A percentile compares a stretch with the other conserved stretches of the same genome.
These are phyloP conservation scores for Coemansia sp. DNA, from an alignment of 192 early-diverging fungal species.

Conservation along the genomic window DNA sequence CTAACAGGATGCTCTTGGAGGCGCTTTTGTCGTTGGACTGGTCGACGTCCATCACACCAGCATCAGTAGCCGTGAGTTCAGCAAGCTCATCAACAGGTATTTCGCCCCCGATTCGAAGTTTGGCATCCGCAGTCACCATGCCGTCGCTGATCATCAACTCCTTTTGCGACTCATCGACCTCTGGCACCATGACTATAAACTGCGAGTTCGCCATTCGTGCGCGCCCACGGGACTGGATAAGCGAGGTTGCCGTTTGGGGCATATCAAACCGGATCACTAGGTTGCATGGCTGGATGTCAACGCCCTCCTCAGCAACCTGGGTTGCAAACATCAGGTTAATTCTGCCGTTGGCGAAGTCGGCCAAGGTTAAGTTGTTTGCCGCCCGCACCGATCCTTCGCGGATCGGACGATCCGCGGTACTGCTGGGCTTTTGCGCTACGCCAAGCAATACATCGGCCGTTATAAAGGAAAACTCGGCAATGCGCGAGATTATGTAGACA, in stretches of 20 bases:
- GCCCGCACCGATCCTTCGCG: constrained; percentile 32
- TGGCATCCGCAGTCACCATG: not conserved
- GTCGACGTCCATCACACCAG: not conserved
- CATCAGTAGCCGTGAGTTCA: not conserved
- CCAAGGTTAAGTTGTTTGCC: constrained; percentile 55
- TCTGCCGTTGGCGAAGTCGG: constrained; percentile 63
- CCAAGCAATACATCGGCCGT: constrained; percentile 47
- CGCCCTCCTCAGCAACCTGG: constrained; percentile 92
- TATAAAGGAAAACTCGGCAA: constrained; percentile 57
- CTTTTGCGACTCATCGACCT: constrained; percentile 18
- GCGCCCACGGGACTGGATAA: constrained; percentile 90
- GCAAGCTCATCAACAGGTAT: not conserved
- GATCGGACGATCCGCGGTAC: constrained; percentile 32
- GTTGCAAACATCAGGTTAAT: constrained; percentile 87
- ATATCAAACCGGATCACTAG: constrained; percentile 84
- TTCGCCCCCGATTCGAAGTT: not conserved
- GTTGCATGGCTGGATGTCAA: constrained; percentile 92
- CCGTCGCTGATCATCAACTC: not conserved
- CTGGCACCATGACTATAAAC: constrained; percentile 73
- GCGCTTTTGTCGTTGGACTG: not conserved
- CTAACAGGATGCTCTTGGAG: constrained; percentile 4
- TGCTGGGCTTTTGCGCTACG: constrained; percentile 19
- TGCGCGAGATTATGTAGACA: constrained; percentile 46
- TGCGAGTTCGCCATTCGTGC: constrained; percentile 71
- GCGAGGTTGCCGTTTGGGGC: constrained; percentile 67